phyloP scores from a whole-genome alignment of 2,329 filamentous ascomycete species.

The Claviceps arundinis region DNA sequence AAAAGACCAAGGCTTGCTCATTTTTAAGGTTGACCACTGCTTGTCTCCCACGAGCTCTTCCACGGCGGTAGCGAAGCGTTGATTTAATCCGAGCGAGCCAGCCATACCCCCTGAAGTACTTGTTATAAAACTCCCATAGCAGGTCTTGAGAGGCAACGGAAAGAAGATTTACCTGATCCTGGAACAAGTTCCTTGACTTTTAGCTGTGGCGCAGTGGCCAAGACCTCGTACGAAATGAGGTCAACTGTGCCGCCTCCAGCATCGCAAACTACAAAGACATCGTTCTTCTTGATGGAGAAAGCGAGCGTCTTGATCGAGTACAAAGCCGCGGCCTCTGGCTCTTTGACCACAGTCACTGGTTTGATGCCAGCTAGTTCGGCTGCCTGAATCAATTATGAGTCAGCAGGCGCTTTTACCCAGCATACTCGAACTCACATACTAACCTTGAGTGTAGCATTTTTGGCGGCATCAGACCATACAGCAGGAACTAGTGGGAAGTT shows the following conservation, averaged over 20 bases:
- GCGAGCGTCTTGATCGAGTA: slow-evolving; percentile 31
- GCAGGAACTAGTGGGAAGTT: slow-evolving; percentile 34
- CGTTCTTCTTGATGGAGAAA: slow-evolving; percentile 26
- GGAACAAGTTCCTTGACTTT: slow-evolving; percentile 14
- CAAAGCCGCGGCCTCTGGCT: slow-evolving; percentile 38
- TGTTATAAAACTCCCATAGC: not conserved
- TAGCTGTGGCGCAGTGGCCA: slow-evolving; percentile 6
- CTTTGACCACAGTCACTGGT: slow-evolving; percentile 32
- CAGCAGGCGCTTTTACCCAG: not conserved
- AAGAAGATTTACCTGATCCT: slow-evolving; percentile 9
- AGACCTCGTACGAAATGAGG: slow-evolving; percentile 39
- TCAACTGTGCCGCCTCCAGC: slow-evolving; percentile 42
- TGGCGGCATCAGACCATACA: slow-evolving; percentile 43
- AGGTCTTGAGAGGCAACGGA: too few species aligned
- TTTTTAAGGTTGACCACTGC: slow-evolving; percentile 5
- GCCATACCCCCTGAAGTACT: slow-evolving; percentile 10
- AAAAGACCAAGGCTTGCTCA: slow-evolving; percentile 5
- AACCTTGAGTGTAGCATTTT: slow-evolving; percentile 28
- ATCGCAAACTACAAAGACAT: slow-evolving; percentile 40
- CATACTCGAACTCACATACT: not conserved
- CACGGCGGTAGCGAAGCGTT: slow-evolving; percentile 9
- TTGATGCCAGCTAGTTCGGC: slow-evolving; percentile 25
- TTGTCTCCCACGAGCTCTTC: slow-evolving; percentile 8
- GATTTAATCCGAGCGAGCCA: slow-evolving; percentile 13
- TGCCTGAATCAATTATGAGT: slow-evolving; percentile 13